A percentile compares a stretch with the other conserved stretches of the same genome.
These are phyloP conservation scores for Haematococcus lacustris DNA, from an alignment of 139 green algal species.

Conservation along the genomic window DNA sequence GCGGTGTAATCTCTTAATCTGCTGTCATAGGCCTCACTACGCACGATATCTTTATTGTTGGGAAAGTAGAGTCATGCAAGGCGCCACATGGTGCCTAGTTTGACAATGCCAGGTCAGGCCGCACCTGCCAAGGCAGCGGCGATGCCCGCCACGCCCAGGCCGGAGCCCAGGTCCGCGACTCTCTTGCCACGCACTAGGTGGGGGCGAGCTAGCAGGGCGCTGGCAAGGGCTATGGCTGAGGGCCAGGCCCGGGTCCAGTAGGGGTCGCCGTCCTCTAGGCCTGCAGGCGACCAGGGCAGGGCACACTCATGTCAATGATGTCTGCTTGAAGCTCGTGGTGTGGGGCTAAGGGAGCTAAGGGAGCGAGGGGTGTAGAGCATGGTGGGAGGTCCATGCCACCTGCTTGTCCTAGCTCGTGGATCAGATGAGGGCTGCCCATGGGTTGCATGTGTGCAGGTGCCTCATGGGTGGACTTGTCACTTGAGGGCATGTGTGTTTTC, in stretches of 20 bases:
- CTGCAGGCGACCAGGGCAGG: neutral
- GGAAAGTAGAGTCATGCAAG: no score
- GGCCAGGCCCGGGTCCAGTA: conserved; percentile 77
- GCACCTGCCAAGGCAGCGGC: conserved; percentile 59
- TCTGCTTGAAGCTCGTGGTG: neutral
- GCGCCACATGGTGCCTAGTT: no score
- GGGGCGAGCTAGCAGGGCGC: neutral
- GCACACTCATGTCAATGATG: no score
- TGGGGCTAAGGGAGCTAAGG: neutral
- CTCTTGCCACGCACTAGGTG: conserved; percentile 25
- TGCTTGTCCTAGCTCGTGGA: neutral
- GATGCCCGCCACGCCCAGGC: conserved; percentile 67
- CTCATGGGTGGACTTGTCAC: no score
- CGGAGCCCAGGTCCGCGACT: conserved; percentile 65
- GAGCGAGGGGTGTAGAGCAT: conserved; percentile 2
- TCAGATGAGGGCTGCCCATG: neutral
- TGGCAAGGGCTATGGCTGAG: conserved; percentile 62
- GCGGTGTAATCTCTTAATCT: no score
- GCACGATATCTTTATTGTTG: neutral
- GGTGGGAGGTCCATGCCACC: neutral
- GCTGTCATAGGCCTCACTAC: no score
- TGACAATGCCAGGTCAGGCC: no score
- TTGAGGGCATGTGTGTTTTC: neutral
- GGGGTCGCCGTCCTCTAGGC: conserved; percentile 42
- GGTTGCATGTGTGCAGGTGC: neutral